A percentile compares a stretch with the other conserved stretches of the same genome.
Evolutionary conservation across 2,329 filamentous ascomycete species (phyloP).

Genomic region (Niveomyces coronatus): DNA sequence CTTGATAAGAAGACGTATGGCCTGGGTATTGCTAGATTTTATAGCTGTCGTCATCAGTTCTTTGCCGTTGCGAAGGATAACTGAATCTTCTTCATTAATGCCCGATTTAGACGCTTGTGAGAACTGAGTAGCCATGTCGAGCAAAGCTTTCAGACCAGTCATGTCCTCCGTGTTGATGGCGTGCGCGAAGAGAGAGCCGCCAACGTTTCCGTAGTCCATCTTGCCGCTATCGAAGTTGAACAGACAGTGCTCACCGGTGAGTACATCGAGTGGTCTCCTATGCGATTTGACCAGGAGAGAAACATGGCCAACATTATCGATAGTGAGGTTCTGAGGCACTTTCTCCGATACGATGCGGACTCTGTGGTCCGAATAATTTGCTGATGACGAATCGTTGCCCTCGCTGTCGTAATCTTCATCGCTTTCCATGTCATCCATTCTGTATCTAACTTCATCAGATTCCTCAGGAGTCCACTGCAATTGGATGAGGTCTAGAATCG

Average conservation of each 20-base stretch:
- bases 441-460: constrained; percentile 40
- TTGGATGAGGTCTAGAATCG: constrained; percentile 58
- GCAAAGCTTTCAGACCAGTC: constrained; percentile 42
- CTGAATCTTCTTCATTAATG: constrained; percentile 24
- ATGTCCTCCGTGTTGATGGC: constrained; percentile 43
- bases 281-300: constrained; percentile 58
- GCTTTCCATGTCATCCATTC: constrained; percentile 29
- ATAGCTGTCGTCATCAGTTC: constrained; percentile 38
- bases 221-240: constrained; percentile 20
- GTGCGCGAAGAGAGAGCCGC: constrained; percentile 28
- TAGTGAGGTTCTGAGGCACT: constrained; percentile 58
- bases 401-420: constrained; percentile 26
- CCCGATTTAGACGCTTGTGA: constrained; percentile 25
- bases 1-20: constrained; percentile 56
- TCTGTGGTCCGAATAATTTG: constrained; percentile 26
- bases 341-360: constrained; percentile 41
- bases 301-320: constrained; percentile 64
- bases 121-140: constrained; percentile 43
- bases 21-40: constrained; percentile 37
- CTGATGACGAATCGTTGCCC: constrained; percentile 24
- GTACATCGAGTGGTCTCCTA: constrained; percentile 41
- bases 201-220: constrained; percentile 14
- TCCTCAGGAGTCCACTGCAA: constrained; percentile 56
- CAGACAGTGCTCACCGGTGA: constrained; percentile 31
- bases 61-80: constrained; percentile 28